Evolutionary conservation across 2,329 filamentous ascomycete species (phyloP).

Genomic region (Colletotrichum lentis): DNA sequence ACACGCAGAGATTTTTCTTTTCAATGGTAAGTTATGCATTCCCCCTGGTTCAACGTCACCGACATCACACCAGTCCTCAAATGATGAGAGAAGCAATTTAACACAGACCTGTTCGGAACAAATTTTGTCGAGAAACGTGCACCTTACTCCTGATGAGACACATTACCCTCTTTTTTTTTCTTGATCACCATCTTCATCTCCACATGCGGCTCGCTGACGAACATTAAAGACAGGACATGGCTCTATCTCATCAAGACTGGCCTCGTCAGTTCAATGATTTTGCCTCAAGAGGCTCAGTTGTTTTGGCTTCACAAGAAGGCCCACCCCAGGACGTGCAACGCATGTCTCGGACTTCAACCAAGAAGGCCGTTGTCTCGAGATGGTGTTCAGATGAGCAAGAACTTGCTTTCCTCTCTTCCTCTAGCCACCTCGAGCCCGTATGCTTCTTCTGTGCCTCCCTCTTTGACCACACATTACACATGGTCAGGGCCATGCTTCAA

Average conservation of each 20-base stretch:
- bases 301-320: neutral
- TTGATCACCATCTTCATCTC: neutral
- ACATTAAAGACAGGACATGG: neutral
- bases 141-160: constrained; percentile 38
- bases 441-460: neutral
- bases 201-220: constrained; percentile 18
- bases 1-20: neutral
- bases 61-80: neutral
- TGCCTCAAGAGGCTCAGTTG: neutral
- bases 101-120: constrained; percentile 50
- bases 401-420: neutral
- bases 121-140: constrained; percentile 44
- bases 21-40: constrained; percentile 17
- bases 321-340: neutral
- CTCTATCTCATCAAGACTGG: too few species aligned
- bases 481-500: neutral
- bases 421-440: neutral
- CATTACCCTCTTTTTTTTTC: neutral
- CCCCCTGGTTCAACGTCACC: neutral
- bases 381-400: neutral
- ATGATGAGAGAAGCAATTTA: constrained; percentile 45
- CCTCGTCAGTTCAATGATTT: neutral
- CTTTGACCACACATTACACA: too few species aligned
- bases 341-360: neutral
- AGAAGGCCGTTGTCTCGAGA: neutral